Percentiles rank a stretch among this genome's conserved stretches.
These are phyloP conservation scores for Leucoagaricus sp. DNA, from an alignment of 1,284 basidiomycete species.

Conservation along the genomic window DNA sequence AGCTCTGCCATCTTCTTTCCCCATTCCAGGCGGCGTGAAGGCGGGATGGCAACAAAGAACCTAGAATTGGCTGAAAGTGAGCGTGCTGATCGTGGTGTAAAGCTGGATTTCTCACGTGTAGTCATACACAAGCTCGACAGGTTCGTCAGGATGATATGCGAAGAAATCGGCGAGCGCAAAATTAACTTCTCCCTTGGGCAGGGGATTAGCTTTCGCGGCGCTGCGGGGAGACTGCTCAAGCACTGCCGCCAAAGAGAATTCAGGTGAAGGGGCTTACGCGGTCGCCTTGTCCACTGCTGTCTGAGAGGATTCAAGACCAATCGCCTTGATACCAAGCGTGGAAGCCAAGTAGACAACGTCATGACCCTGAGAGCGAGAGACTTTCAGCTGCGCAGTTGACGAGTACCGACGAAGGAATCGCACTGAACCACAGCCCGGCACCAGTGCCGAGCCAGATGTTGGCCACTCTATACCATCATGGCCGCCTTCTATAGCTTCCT, in stretches of 20 bases:
- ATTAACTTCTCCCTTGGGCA: conserved; percentile 24
- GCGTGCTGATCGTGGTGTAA: neutral
- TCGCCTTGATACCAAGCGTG: conserved; percentile 45
- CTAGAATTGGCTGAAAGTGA: conserved; percentile 32
- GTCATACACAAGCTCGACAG: conserved; percentile 64
- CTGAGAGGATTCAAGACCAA: conserved; percentile 59
- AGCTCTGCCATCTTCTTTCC: conserved; percentile 56
- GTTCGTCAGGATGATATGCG: conserved; percentile 33
- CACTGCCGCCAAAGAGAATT: too few species aligned
- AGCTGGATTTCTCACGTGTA: conserved; percentile 53
- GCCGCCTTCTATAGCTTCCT: conserved; percentile 50
- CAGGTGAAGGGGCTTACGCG: too few species aligned
- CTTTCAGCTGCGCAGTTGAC: neutral
- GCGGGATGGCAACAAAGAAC: conserved; percentile 74
- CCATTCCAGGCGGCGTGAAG: conserved; percentile 55
- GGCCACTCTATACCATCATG: conserved; percentile 46
- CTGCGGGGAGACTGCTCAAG: neutral
- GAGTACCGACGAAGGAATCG: conserved; percentile 21
- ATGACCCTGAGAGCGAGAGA: conserved; percentile 54
- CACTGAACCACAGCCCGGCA: conserved; percentile 76
- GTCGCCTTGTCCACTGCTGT: conserved; percentile 55
- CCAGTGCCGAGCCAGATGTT: conserved; percentile 54
- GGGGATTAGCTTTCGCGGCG: neutral
- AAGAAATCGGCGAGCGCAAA: conserved; percentile 60
- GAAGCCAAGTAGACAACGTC: conserved; percentile 60